Evolutionary conservation across 139 green algal genomes (phyloP), one percentile per base, ranked within the genome.

Genomic region (Gonium pectorale): DNA sequence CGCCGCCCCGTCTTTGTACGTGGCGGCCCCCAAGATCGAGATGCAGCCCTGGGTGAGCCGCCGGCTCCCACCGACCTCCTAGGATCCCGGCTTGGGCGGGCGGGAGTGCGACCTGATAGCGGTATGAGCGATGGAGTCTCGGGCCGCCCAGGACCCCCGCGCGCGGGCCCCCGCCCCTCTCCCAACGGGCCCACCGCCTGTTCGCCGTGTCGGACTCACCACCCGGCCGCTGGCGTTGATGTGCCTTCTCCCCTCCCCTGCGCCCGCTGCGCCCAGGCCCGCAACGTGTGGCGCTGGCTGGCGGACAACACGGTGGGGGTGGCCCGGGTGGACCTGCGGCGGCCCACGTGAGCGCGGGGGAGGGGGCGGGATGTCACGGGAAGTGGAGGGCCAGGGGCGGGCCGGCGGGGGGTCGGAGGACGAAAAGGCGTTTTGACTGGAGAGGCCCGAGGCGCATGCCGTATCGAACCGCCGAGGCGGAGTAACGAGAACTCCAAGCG

Each of bases 301-400:
- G 73, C 59, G 0, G 49, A 89, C 21, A 84, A 90, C 38, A 95
- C 90, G 24, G 73, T 75, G 4, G 92, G 92, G 13, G 84, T 94
- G 4, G 89, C 89, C 0, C 83, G 92, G 11, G 87, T 95, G n/a
- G 92, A 95, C 62, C 70, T 95, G 71, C 56, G 86, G 5, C 70
- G 92, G 0, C 92, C 92, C 17, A 93, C 84, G 92, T 94, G 73
- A 81, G 73, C 15, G 38, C 21, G 38, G 38, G 38, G 5, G 67
- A 8, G 33, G 38, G 38, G 67, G 33, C 29, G n/a, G n/a, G n/a
- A n/a, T n/a, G n/a, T n/a, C n/a, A n/a, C n/a, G n/a, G n/a, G n/a
- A n/a, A n/a, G n/a, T n/a, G n/a, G n/a, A n/a, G n/a, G n/a, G n/a
- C n/a, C n/a, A n/a, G n/a, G n/a, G n/a, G n/a, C n/a, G n/a, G n/a